Percentiles rank a stretch among this genome's conserved stretches.
Evolutionary conservation across 208 protist species (phyloP).

Genomic region (Trypanosoma mega): DNA sequence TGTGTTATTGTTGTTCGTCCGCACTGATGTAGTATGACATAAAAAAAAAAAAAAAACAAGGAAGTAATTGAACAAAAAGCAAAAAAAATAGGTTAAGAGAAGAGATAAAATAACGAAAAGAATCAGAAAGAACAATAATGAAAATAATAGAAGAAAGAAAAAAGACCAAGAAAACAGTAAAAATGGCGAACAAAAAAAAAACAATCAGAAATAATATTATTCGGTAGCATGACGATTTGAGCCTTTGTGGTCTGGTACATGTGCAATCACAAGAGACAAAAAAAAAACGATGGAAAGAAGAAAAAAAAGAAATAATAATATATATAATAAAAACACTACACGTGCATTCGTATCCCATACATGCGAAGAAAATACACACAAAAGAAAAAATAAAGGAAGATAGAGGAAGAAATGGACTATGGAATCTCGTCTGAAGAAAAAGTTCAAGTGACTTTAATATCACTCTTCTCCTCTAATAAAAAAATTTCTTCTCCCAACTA

Average conservation of each 20-base stretch:
- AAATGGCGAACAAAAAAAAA: constrained; percentile 11
- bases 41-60: constrained; percentile 8
- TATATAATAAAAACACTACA: constrained; percentile 1
- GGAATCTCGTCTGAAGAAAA: no score
- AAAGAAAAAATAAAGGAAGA: no score
- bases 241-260: no score
- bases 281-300: constrained; percentile 9
- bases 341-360: background rate
- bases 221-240: no score
- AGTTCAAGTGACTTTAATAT: no score
- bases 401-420: no score
- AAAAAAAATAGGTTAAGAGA: background rate
- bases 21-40: background rate
- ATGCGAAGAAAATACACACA: no score
- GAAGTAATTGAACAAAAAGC: no score
- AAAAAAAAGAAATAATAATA: constrained; percentile 13
- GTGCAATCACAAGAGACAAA: background rate
- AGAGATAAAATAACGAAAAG: background rate
- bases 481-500: no score
- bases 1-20: no score
- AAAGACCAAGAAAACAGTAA: background rate
- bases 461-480: no score
- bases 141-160: background rate
- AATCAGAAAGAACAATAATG: background rate
- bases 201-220: background rate